A percentile compares a stretch with the other conserved stretches of the same genome.
These are phyloP conservation scores for Penicillium thymicola DNA, from an alignment of 2,329 filamentous ascomycete genomes.

Conservation along the genomic window DNA sequence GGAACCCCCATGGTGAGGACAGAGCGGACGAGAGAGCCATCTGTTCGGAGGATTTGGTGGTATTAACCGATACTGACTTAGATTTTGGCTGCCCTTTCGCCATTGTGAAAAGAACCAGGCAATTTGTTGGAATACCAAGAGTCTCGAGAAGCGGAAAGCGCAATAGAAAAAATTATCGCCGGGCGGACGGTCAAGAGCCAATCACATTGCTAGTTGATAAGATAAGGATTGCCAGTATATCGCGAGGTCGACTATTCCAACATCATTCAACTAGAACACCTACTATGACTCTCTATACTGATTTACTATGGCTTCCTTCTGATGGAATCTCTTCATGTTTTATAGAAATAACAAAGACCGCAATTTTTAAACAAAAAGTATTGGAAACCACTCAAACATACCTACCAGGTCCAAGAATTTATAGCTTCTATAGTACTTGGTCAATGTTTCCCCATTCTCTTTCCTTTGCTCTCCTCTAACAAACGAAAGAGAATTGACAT, in stretches of 20 bases:
- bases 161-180: constrained; percentile 25
- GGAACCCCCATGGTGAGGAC: constrained; percentile 66
- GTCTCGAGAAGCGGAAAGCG: background rate
- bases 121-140: background rate
- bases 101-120: constrained; percentile 11
- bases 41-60: background rate
- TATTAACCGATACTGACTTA: background rate
- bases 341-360: background rate
- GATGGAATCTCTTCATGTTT: background rate
- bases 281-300: background rate
- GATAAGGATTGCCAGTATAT: background rate
- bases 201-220: constrained; percentile 3
- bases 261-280: too few species aligned
- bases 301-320: background rate
- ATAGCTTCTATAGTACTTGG: too few species aligned
- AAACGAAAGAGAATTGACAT: too few species aligned
- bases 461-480: background rate
- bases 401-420: background rate
- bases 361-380: background rate
- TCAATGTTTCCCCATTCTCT: background rate
- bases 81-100: constrained; percentile 13
- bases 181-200: constrained; percentile 5
- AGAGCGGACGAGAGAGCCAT: constrained; percentile 42
- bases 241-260: background rate
- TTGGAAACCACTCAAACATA: background rate